phyloP scores from a whole-genome alignment of 1,284 basidiomycete species.

The Tremellales sp. region DNA sequence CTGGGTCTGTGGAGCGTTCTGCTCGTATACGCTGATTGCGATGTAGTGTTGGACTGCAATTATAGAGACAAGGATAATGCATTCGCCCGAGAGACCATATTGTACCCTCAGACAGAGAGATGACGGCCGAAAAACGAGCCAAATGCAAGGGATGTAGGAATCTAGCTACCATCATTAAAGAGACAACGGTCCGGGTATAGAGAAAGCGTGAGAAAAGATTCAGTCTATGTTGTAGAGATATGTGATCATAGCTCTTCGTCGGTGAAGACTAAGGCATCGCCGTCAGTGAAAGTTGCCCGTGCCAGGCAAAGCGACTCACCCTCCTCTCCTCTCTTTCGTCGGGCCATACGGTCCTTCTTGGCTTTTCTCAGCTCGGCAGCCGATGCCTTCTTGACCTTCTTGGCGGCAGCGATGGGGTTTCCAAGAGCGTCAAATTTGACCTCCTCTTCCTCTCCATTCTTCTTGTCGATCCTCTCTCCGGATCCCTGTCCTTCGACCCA shows the following conservation, averaged over 20 bases:
- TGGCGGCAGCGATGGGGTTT: slow-evolving; percentile 83
- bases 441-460: slow-evolving; percentile 77
- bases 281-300: neutral
- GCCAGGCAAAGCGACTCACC: slow-evolving; percentile 7
- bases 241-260: slow-evolving; percentile 43
- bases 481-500: slow-evolving; percentile 97
- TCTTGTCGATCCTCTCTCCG: slow-evolving; percentile 84
- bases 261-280: slow-evolving; percentile 33
- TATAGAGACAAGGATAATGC: no score
- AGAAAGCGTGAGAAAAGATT: neutral
- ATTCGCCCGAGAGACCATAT: no score
- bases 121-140: no score
- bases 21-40: no score
- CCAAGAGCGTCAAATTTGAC: slow-evolving; percentile 90
- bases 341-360: slow-evolving; percentile 94
- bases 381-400: slow-evolving; percentile 75
- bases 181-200: no score
- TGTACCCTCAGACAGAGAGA: no score
- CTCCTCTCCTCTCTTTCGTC: slow-evolving; percentile 55
- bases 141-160: no score
- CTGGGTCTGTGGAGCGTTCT: no score
- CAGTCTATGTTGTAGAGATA: neutral
- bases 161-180: no score
- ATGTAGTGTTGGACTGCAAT: no score
- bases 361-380: slow-evolving; percentile 75